These are phyloP conservation scores for Eimeria necatrix DNA, from an alignment of 169 alveolate genomes.

Conservation along the genomic window DNA sequence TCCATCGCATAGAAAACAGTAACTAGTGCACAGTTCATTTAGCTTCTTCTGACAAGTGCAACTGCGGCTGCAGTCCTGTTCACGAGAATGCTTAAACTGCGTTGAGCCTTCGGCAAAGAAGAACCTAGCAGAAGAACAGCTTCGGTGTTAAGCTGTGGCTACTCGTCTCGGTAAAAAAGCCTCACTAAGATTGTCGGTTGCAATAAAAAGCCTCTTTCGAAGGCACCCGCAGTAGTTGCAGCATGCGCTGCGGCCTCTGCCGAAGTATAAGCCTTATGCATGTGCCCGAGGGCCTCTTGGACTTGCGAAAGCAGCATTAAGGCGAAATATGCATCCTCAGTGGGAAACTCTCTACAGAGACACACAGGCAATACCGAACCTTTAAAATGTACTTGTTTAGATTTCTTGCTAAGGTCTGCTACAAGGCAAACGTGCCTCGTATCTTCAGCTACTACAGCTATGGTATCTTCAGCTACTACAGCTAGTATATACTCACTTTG, in stretches of 20 bases:
- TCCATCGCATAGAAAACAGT: background rate
- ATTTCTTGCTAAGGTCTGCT: too few relatives aligned
- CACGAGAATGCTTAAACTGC: too few relatives aligned
- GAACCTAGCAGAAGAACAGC: too few relatives aligned
- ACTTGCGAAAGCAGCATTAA: conserved; percentile 58
- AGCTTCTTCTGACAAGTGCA: background rate
- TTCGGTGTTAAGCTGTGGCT: too few relatives aligned
- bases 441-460: too few relatives aligned
- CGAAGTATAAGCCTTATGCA: background rate
- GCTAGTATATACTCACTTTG: background rate
- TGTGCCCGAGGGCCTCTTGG: conserved; percentile 42
- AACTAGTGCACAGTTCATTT: background rate
- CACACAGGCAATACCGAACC: background rate
- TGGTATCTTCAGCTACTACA: background rate
- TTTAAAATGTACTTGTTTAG: too few relatives aligned
- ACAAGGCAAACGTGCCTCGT: too few relatives aligned
- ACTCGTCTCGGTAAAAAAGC: background rate
- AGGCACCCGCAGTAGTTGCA: background rate
- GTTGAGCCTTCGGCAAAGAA: too few relatives aligned
- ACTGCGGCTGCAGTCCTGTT: background rate
- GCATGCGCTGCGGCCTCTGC: conserved; percentile 50
- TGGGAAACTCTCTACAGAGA: conserved; percentile 25
- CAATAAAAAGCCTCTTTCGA: background rate
- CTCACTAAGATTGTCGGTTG: conserved; percentile 29
- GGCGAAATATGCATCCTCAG: conserved; percentile 17